Base-by-base conservation (phyloP, 2,329 filamentous ascomycete genomes). In the Phialophora chinensis region DNA sequence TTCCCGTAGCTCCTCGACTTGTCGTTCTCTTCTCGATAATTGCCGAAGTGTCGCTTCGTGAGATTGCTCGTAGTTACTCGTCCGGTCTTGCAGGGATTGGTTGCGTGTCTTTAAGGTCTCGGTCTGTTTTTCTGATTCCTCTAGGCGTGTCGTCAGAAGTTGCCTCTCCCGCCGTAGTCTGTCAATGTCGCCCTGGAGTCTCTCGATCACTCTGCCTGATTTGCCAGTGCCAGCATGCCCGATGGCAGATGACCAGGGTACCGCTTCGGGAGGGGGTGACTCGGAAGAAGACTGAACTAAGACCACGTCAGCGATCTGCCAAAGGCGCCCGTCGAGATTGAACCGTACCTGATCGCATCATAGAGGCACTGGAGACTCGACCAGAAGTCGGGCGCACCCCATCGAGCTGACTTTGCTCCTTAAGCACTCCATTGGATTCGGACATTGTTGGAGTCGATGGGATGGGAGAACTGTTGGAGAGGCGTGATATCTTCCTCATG, bases 121-220 rank as follows among this genome's bases (percentile, higher is more conserved):
- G 64, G 82, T 82, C 52, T 76, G 77, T 38, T 80, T 77, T 67
- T 83, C 80, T 4, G 79, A 77, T 67, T 84, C 82, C 66, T 84
- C 82, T 7, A 78, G 78, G 14, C 78, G 78, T 35, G 77, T 80
- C 66, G 78, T 79, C 65, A 80, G 78, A 25, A 83, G 71, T 58
- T 77, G 79, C 68, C 78, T 80, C 67, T 84, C 82, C 20, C 82
- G 78, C 11, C 79, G 82, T 49, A 83, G 70, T 27, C 81, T 80
- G 31, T 82, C 82, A 66, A 83, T 83, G 55, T 84, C 81, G 68
- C 81, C 81, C 72, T 83, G 81, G 38, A 84, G 73, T 63, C 81
- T 80, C 66, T 84, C 81, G 61, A 84, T 84, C 23, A 84, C 82
- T 42, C 82, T 79, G 31, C 82, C 81, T 2, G 82, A 83, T 72